phyloP scores from a whole-genome alignment of 2,329 filamentous ascomycete species.

The Botrytis galanthina region DNA sequence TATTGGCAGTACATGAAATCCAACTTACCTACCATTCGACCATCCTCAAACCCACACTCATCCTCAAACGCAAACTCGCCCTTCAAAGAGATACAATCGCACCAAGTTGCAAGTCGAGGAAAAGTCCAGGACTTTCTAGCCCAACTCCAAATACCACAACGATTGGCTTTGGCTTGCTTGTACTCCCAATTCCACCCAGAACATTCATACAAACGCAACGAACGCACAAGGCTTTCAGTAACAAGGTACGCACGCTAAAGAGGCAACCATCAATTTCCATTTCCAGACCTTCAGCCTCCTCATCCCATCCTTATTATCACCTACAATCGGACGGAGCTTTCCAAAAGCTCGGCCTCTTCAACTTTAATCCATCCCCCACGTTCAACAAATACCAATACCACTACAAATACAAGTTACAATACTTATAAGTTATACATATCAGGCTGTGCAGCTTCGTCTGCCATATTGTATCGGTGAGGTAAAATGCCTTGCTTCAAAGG shows the following conservation, averaged over 20 bases:
- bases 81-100: neutral
- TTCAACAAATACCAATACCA: slow-evolving; percentile 10
- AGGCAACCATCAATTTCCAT: neutral
- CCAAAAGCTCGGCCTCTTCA: slow-evolving; percentile 17
- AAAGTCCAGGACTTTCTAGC: neutral
- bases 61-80: neutral
- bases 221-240: slow-evolving; percentile 9
- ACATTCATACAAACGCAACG: neutral
- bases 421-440: slow-evolving; percentile 16
- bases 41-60: neutral
- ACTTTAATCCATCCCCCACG: slow-evolving; percentile 13
- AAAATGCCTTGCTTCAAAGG: slow-evolving; percentile 96
- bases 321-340: slow-evolving; percentile 17
- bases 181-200: neutral
- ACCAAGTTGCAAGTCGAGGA: neutral
- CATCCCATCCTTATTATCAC: neutral
- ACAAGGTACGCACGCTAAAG: neutral
- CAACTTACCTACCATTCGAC: neutral
- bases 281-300: slow-evolving; percentile 18
- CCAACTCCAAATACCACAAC: neutral
- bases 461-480: slow-evolving; percentile 23
- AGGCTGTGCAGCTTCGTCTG: slow-evolving; percentile 32
- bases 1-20: neutral
- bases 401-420: neutral
- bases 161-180: neutral